Conservation (phyloP, 192 early-diverging fungal genomes). For the Rhizophagus sp. region DNA sequence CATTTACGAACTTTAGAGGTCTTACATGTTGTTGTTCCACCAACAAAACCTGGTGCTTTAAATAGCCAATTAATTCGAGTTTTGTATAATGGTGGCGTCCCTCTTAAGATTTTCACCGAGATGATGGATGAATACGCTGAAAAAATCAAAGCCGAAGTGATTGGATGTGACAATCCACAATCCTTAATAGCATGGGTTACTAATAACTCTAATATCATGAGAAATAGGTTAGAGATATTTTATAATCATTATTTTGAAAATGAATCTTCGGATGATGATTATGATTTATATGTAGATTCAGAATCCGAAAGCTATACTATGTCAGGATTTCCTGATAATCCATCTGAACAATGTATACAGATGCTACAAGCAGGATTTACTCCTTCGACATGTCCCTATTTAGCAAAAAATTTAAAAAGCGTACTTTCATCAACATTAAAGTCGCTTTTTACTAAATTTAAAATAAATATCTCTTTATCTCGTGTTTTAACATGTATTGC, state of each 20-base stretch:
- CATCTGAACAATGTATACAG: conserved; percentile 29
- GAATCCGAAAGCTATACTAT: background rate
- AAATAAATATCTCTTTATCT: conserved; percentile 33
- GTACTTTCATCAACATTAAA: conserved; percentile 28
- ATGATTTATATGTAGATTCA: background rate
- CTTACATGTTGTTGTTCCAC: conserved; percentile 21
- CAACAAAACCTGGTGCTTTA: conserved; percentile 26
- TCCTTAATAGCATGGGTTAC: conserved; percentile 34
- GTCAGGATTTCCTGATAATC: conserved; percentile 31
- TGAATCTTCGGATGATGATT: background rate
- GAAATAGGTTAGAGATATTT: conserved; percentile 25
- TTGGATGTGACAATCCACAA: conserved; percentile 16
- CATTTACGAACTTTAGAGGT: conserved; percentile 38
- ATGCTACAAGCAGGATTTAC: conserved; percentile 41
- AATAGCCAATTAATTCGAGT: conserved; percentile 40
- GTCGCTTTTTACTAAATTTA: conserved; percentile 29
- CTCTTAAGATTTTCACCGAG: conserved; percentile 29
- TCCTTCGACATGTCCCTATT: conserved; percentile 30
- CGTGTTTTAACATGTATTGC: conserved; percentile 37
- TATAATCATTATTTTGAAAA: background rate
- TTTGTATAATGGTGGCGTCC: conserved; percentile 33
- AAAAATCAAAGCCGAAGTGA: conserved; percentile 18
- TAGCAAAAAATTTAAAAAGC: conserved; percentile 32
- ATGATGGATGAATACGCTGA: conserved; percentile 34
- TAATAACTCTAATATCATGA: conserved; percentile 17